Conservation (phyloP, 768 basidiomycete genomes). For the Xerocomellus chrysenteron region DNA sequence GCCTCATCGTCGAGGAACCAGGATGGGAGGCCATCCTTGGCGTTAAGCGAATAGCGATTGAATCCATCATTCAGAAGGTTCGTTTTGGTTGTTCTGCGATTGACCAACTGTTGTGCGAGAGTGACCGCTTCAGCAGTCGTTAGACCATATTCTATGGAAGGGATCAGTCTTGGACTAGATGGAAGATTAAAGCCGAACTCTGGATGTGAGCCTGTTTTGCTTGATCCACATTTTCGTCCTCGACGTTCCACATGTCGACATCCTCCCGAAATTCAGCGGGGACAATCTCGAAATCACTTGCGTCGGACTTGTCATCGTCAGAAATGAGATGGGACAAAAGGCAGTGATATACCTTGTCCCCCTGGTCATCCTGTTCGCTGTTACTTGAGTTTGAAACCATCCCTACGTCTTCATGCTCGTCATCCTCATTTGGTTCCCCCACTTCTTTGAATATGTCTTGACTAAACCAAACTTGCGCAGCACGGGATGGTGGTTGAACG, state of each 20-base stretch:
- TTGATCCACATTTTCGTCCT: constrained; percentile 73
- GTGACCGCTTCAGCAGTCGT: constrained; percentile 88
- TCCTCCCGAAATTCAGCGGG: constrained; percentile 59
- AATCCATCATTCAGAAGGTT: constrained; percentile 94
- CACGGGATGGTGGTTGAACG: constrained; percentile 45
- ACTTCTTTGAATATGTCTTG: constrained; percentile 80
- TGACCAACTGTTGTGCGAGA: constrained; percentile 87
- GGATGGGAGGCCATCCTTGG: constrained; percentile 86
- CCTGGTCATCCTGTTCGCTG: constrained; percentile 30
- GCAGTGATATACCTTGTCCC: constrained; percentile 25
- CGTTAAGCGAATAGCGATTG: constrained; percentile 87
- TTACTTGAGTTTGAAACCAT: constrained; percentile 31
- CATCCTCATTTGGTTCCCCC: constrained; percentile 36
- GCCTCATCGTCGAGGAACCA: constrained; percentile 99
- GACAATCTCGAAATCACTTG: constrained; percentile 70
- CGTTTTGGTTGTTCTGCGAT: constrained; percentile 85
- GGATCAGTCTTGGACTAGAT: constrained; percentile 2
- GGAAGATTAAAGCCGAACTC: constrained; percentile 46
- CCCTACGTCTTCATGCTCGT: constrained; percentile 24
- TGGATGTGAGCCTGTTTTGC: constrained; percentile 60
- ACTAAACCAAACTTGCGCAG: constrained; percentile 91
- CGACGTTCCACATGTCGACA: constrained; percentile 76
- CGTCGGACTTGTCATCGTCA: constrained; percentile 19
- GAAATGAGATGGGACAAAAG: not conserved
- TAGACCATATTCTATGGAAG: constrained; percentile 67